Evolutionary conservation across 495 filamentous ascomycete species (phyloP), one percentile per base, ranked within the genome.

Genomic region (Podospora australis): DNA sequence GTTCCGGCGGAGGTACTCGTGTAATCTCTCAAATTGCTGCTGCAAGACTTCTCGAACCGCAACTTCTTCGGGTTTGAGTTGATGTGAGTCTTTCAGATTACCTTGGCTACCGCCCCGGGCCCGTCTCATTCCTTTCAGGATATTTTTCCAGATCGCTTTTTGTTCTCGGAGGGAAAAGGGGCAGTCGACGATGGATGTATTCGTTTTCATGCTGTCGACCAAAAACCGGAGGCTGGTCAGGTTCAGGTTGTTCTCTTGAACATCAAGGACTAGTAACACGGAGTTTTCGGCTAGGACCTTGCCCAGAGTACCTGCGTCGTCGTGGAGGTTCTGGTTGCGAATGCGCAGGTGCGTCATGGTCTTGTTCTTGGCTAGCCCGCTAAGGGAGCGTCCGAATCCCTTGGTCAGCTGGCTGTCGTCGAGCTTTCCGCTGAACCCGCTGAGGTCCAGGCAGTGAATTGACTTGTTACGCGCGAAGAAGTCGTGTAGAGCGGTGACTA

Each of bases 381-480:
- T 74, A 47, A 98, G 69, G 9, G 89, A 86, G 34, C 82, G 74
- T 26, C 85, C 88, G 43, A 96, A 78, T 3, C 88, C 89, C 51
- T 80, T 83, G 16, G 91, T 90, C 28, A 96, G 81, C 35, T 86
- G 81, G 1, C 87, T 84, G 38, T 88, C 86, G 60, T 96, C 92
- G 20, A 96, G 72, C 58, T 90, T 84, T 6, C 88, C 86, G 53
- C 85, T 85, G 60, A 95, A 92, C 4, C 92, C 92, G 6, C 89
- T 92, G 36, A 96, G 80, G 60, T 96, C 86, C 13, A 98, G 68
- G 46, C 81, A 86, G 47, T 81, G 77, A 10, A 98, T 69, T 0
- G 84, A 87, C 8, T 75, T 68, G 55, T 98, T 96, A 44, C 81
- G 72, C 22, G 83, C 80, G 52, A 98, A 87, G 68, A 96, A 79